A percentile compares a stretch with the other conserved stretches of the same genome.
These are phyloP conservation scores for Solanum ossicruentum DNA, from an alignment of 257 asterid genomes.

Conservation along the genomic window DNA sequence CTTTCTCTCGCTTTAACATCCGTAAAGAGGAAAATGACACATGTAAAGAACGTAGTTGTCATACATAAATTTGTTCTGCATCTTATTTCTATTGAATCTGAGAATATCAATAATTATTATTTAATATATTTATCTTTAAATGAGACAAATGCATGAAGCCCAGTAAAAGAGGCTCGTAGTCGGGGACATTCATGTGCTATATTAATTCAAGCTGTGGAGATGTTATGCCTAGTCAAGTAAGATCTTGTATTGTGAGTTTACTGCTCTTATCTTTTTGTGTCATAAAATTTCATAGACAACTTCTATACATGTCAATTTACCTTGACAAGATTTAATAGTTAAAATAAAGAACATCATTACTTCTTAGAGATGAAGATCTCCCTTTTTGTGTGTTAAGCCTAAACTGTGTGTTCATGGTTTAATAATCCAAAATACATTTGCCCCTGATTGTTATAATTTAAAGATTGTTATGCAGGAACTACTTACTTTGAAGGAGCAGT, in stretches of 20 bases:
- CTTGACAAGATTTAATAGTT: not conserved
- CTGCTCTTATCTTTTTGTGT: not conserved
- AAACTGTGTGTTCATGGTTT: not conserved
- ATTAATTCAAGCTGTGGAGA: slow-evolving; percentile 19
- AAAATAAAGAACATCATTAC: not conserved
- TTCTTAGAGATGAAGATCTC: not conserved
- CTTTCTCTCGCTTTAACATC: not conserved
- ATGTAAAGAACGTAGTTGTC: not conserved
- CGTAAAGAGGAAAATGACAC: not conserved
- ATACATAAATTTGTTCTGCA: not conserved
- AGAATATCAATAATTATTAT: not conserved
- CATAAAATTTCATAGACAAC: no score
- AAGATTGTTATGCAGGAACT: not conserved
- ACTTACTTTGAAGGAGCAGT: not conserved
- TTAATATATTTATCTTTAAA: no score
- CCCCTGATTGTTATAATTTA: not conserved
- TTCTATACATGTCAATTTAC: not conserved
- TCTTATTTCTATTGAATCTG: not conserved
- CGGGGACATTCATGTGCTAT: slow-evolving; percentile 25
- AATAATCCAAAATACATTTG: not conserved
- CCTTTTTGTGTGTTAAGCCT: not conserved
- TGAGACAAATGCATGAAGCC: not conserved
- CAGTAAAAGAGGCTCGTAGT: slow-evolving; percentile 11
- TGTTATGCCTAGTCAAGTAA: not conserved
- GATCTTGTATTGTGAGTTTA: not conserved